Evolutionary conservation across 1,284 basidiomycete species (phyloP), one percentile per base, ranked within the genome.

Genomic region (Phylloboletellus chloephorus): DNA sequence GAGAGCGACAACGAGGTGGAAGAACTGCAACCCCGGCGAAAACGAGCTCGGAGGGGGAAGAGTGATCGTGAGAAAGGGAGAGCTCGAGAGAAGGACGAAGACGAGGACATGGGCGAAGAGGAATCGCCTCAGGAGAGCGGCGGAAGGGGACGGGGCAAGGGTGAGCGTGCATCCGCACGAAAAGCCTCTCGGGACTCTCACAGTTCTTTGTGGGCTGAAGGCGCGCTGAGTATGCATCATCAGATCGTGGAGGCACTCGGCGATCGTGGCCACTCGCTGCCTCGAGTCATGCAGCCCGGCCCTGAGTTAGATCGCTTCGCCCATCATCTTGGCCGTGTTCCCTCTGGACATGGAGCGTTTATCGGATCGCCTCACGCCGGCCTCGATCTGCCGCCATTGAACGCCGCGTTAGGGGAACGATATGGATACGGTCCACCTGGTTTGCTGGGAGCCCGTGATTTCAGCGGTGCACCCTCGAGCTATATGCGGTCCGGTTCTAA

Each of bases 351-450:
- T 42, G 58, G 58, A 29, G 58, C 52, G 11, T 66, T 52, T 48
- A 61, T 51, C 39, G 61, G 44, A 24, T 53, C 61, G 5, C 59
- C 64, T 30, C 69, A 74, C 39, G 67, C 71, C 10, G 74, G 72
- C 24, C 76, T 79, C 50, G 77, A 80, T 45, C 63, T 81, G 22
- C 80, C 79, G 6, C 74, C 78, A 4, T 63, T 80, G 44, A 73
- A 70, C 43, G 71, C 74, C 38, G 63, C 71, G 11, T 54, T 76
- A 28, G 60, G 52, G 36, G 65, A 55, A 34, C 55, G 54, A 40
- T 55, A 61, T 38, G 66, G 53, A 33, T 60, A 64, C 37, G 57
- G 58, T 38, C 59, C 59, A 38, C 59, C 62, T 41, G 46, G 57
- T 30, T 60, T 67, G 37, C 58, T 67, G 23, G 54, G 52, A 39